Evolutionary conservation across 1,284 basidiomycete genomes (phyloP).

Genomic region (Hymenochaete sp.): DNA sequence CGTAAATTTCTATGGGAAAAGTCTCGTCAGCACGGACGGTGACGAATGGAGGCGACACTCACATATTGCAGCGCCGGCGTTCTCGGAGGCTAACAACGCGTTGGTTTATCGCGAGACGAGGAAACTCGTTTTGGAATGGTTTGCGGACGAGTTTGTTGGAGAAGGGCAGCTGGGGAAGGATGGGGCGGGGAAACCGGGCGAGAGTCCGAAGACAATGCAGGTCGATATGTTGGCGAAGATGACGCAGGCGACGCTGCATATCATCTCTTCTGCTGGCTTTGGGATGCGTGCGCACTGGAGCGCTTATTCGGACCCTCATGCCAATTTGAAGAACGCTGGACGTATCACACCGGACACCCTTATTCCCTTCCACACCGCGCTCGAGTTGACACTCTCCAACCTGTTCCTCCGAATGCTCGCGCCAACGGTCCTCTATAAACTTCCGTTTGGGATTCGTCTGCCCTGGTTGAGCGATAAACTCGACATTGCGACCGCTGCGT

Average conservation of each 20-base stretch:
- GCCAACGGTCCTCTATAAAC: conserved; percentile 6
- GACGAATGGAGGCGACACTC: conserved; percentile 25
- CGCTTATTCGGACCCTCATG: neutral
- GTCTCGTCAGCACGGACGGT: conserved; percentile 24
- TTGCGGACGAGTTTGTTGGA: conserved; percentile 16
- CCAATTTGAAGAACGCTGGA: neutral
- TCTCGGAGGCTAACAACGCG: conserved; percentile 19
- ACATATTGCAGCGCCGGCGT: conserved; percentile 19
- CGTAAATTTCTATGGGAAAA: conserved; percentile 20
- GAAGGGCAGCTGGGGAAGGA: too few relatives aligned
- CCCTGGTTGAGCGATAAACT: conserved; percentile 10
- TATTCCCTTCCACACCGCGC: conserved; percentile 20
- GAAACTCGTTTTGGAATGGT: conserved; percentile 19
- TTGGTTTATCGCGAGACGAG: conserved; percentile 18
- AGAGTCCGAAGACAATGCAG: conserved; percentile 7
- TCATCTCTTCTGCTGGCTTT: conserved; percentile 19
- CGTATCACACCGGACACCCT: neutral
- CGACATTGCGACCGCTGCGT: neutral
- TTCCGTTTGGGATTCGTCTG: conserved; percentile 13
- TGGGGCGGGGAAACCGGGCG: conserved; percentile 12
- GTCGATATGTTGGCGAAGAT: conserved; percentile 13
- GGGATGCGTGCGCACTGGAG: conserved; percentile 14
- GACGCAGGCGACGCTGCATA: conserved; percentile 16
- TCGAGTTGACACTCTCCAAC: conserved; percentile 18
- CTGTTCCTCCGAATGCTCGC: conserved; percentile 10